phyloP scores from a whole-genome alignment of 495 filamentous ascomycete species.

The Penicillium argentinense region DNA sequence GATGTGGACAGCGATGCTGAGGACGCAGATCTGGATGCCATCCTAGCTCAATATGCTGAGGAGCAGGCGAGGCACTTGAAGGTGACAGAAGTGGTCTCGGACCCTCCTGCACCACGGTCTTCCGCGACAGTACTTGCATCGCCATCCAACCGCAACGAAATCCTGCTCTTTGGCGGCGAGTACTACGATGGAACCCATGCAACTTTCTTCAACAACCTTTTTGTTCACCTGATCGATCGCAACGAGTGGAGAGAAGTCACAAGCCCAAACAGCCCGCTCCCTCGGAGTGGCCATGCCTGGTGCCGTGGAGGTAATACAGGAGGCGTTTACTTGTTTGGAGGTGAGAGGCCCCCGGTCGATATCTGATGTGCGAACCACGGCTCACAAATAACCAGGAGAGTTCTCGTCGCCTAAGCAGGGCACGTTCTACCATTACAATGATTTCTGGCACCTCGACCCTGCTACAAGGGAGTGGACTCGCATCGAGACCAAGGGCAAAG shows the following conservation, averaged over 20 bases:
- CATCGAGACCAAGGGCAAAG: conserved; percentile 82
- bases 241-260: conserved; percentile 89
- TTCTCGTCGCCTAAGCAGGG: conserved; percentile 88
- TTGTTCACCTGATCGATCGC: conserved; percentile 81
- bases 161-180: conserved; percentile 89
- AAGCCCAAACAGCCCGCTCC: conserved; percentile 86
- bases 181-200: conserved; percentile 65
- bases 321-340: conserved; percentile 90
- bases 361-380: neutral
- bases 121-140: conserved; percentile 80
- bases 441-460: conserved; percentile 92
- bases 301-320: conserved; percentile 80
- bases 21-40: conserved; percentile 93
- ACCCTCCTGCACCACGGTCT: conserved; percentile 73
- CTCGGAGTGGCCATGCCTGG: conserved; percentile 90
- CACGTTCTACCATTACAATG: conserved; percentile 98
- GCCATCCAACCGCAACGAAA: conserved; percentile 79
- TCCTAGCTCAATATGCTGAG: conserved; percentile 83
- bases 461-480: conserved; percentile 83
- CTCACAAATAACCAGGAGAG: conserved; percentile 37
- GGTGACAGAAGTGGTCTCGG: conserved; percentile 77
- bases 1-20: conserved; percentile 78
- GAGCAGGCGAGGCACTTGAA: conserved; percentile 91
- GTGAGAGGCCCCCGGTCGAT: conserved; percentile 40
- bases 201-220: conserved; percentile 70